These are phyloP conservation scores for Lolium rigidum DNA, from an alignment of 176 grass and related monocot species.

Conservation along the genomic window DNA sequence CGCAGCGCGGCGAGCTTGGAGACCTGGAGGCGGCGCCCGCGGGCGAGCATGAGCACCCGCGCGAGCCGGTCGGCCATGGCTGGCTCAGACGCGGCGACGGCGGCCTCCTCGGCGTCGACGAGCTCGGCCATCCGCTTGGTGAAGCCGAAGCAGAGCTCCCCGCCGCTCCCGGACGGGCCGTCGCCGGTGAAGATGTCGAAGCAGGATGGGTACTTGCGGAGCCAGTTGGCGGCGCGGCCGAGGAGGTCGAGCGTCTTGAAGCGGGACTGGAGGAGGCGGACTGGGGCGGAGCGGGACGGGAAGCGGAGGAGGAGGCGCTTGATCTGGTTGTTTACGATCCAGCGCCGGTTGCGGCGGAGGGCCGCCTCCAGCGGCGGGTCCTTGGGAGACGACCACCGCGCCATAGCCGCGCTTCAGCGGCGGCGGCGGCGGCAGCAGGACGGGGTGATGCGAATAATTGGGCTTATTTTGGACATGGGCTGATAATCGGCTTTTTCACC, in stretches of 20 bases:
- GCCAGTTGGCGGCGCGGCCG: constrained; percentile 90
- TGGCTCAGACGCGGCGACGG: constrained; percentile 59
- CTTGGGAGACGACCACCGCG: constrained; percentile 85
- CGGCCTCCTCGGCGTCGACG: constrained; percentile 66
- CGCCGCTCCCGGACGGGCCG: constrained; percentile 9
- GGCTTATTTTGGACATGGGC: neutral
- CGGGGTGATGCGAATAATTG: neutral
- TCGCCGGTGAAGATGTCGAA: constrained; percentile 61
- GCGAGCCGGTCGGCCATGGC: constrained; percentile 69
- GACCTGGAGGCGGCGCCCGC: constrained; percentile 66
- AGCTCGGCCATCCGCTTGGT: constrained; percentile 86
- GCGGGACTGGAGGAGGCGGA: constrained; percentile 78
- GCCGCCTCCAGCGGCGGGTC: constrained; percentile 69
- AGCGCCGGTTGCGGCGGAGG: constrained; percentile 83
- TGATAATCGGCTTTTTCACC: neutral
- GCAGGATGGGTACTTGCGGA: constrained; percentile 91
- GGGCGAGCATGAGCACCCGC: constrained; percentile 80
- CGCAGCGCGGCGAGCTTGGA: constrained; percentile 79
- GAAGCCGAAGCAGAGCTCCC: constrained; percentile 69
- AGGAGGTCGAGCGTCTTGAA: constrained; percentile 84
- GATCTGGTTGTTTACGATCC: constrained; percentile 96
- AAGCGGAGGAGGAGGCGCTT: constrained; percentile 84
- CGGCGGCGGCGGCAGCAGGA: constrained; percentile 12
- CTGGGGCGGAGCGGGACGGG: constrained; percentile 63
- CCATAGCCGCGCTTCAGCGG: constrained; percentile 49